Evolutionary conservation across 169 alveolate species (phyloP).

Genomic region (Eimeria nieschulzi): DNA sequence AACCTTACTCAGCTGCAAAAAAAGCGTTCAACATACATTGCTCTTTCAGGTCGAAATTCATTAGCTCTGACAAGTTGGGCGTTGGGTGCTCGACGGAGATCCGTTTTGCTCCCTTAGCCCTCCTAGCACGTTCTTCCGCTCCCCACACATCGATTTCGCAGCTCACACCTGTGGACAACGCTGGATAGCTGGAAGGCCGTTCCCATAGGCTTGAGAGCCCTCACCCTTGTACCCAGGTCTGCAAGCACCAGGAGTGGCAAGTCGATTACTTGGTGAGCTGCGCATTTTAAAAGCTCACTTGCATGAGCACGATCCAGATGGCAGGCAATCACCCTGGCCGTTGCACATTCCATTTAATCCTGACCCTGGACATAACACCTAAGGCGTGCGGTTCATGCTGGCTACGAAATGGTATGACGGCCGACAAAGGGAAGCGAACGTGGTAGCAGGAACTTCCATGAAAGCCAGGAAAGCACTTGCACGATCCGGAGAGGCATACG

Average conservation of each 20-base stretch:
- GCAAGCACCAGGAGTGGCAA: not conserved
- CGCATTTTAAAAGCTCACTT: slow-evolving; percentile 2
- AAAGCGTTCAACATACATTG: not conserved
- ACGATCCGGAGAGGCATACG: slow-evolving; percentile 54
- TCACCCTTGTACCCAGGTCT: slow-evolving; percentile 53
- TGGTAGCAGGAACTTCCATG: slow-evolving; percentile 60
- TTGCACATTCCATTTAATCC: slow-evolving; percentile 66
- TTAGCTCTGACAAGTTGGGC: slow-evolving; percentile 7
- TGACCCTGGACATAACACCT: slow-evolving; percentile 66
- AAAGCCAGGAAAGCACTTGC: slow-evolving; percentile 65
- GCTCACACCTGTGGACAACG: slow-evolving; percentile 7
- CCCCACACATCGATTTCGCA: slow-evolving; percentile 39
- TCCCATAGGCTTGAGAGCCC: not conserved
- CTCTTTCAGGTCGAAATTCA: slow-evolving; percentile 23
- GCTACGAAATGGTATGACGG: too few relatives aligned
- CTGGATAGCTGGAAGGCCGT: not conserved
- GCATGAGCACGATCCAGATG: slow-evolving; percentile 61
- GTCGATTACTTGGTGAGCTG: too few relatives aligned
- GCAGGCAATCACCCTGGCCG: slow-evolving; percentile 57
- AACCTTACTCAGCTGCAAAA: too few relatives aligned
- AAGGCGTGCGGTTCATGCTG: not conserved
- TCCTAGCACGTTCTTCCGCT: slow-evolving; percentile 34
- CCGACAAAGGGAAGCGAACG: not conserved
- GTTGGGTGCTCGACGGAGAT: slow-evolving; percentile 11
- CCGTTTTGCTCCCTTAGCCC: slow-evolving; percentile 13